Evolutionary conservation across 2,329 filamentous ascomycete species (phyloP), one percentile per base, ranked within the genome.

Genomic region (Diaporthe sp.): DNA sequence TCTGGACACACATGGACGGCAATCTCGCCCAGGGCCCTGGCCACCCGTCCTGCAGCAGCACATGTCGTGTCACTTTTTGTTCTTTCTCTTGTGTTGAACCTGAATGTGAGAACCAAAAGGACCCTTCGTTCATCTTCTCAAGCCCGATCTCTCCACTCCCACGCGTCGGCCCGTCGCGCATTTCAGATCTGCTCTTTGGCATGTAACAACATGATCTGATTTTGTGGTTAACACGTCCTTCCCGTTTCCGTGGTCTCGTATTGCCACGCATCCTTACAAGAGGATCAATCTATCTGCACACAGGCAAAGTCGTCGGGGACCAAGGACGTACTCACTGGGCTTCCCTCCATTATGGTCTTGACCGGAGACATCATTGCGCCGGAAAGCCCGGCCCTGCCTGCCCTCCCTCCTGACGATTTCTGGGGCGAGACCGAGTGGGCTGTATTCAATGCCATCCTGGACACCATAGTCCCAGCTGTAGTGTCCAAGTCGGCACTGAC

Each of bases 401-500:
- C 79, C 51, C 74, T 78, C 7, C 81, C 81, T 28, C 13, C 77
- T 0, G 80, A 79, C 8, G 79, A 82, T 76, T 88, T 86, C 80
- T 87, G 89, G 79, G 84, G 82, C 55, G 83, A 85, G 67, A 81
- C 83, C 25, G 88, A 91, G 83, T 92, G 90, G 91, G 81, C 85
- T 53, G 87, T 88, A 2, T 80, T 92, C 57, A 85, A 88, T 78
- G 85, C 90, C 3, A 82, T 92, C 9, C 82, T 92, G 55, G 90
- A 92, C 78, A 89, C 88, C n/a, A 82, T 90, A 25, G 83, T 94
- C 44, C 92, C 93, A 3, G 88, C 91, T 28, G 86, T 94, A 76
- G 86, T 85, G 28, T 81, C 86, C 20, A 83, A 85, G 20, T 83
- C 86, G 25, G 79, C 82, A 28, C 79, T 82, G 28, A 80, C 81